Conservation (phyloP, 78 protist genomes). For the Capsaspora owczarzaki region DNA sequence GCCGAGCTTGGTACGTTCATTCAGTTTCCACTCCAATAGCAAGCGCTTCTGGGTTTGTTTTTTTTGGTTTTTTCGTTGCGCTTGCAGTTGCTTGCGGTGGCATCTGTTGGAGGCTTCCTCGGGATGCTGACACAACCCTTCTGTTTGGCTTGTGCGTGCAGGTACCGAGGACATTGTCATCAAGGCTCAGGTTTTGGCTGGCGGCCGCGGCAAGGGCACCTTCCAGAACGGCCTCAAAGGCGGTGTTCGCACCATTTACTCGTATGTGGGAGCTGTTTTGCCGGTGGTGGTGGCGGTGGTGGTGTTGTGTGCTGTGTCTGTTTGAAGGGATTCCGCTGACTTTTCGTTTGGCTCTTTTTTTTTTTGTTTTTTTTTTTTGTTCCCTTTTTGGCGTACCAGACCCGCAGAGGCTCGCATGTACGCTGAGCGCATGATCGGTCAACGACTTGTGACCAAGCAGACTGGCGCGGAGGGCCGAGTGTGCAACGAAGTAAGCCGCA, state of each 20-base stretch:
- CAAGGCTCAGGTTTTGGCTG: conserved; percentile 92
- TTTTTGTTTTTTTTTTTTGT: too few species aligned
- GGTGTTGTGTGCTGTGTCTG: too few species aligned
- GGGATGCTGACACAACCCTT: too few species aligned
- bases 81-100: too few species aligned
- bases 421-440: conserved; percentile 85
- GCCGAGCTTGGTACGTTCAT: not conserved
- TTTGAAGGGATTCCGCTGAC: too few species aligned
- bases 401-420: conserved; percentile 7
- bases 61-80: too few species aligned
- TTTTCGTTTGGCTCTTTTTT: too few species aligned
- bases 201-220: conserved; percentile 95
- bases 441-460: conserved; percentile 81
- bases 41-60: not conserved
- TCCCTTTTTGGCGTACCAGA: too few species aligned
- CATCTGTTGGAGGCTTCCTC: too few species aligned
- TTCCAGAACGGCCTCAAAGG: conserved; percentile 86
- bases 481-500: conserved; percentile 16
- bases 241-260: conserved; percentile 71
- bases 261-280: not conserved
- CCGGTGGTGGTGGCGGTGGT: not conserved
- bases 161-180: conserved; percentile 52
- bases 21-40: not conserved
- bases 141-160: too few species aligned
- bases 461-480: conserved; percentile 38